Evolutionary conservation across 2,329 filamentous ascomycete species (phyloP), one percentile per base, ranked within the genome.

Genomic region (Xylaria sp.): DNA sequence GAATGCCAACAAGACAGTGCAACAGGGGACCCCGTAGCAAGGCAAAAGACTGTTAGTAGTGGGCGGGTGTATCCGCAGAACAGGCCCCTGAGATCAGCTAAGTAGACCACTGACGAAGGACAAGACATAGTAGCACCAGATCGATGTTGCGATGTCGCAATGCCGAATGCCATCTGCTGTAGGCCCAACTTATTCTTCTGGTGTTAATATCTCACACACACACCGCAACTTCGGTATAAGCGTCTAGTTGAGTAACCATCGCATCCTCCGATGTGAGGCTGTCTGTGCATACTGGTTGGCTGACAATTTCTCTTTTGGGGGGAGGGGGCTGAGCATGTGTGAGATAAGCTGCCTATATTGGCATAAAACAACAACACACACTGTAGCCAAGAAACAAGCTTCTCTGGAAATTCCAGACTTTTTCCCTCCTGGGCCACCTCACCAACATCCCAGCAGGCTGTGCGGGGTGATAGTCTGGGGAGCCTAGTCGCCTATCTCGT

Each of bases 381-480:
- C 31, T 56, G 53, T 36, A 15, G 51, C 26, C 48, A 56, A 38
- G 53, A 44, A 23, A 33, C 31, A 54, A 63, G 36, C 62, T 61
- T 65, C 62, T 66, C 40, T 68, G 46, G 65, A 69, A 68, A 70
- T 70, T 70, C 68, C 65, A 68, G 68, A 71, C 56, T 67, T 28
- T 63, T 72, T 69, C 68, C 63, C 42, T 71, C 63, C 65, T 56
- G 54, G 60, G 67, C 42, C 67, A 58, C 59, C 40, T 49, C 53
- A 28, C 42, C 48, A 36, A 13, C 38, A 59, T 33, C 65, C 59
- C 31, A 57, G 46, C 49, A 53, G 59, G 56, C 20, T 68, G 57
- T 71, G 69, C 65, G 69, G 71, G 69, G 67, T 73, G 67, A 59
- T 54, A 66, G 63, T 65, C 71, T 66, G 63, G 69, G 69, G 67